A percentile compares a stretch with the other conserved stretches of the same genome.
These are phyloP conservation scores for Globisporangium megalacanthum DNA, from an alignment of 352 stramenopile genomes.

Conservation along the genomic window DNA sequence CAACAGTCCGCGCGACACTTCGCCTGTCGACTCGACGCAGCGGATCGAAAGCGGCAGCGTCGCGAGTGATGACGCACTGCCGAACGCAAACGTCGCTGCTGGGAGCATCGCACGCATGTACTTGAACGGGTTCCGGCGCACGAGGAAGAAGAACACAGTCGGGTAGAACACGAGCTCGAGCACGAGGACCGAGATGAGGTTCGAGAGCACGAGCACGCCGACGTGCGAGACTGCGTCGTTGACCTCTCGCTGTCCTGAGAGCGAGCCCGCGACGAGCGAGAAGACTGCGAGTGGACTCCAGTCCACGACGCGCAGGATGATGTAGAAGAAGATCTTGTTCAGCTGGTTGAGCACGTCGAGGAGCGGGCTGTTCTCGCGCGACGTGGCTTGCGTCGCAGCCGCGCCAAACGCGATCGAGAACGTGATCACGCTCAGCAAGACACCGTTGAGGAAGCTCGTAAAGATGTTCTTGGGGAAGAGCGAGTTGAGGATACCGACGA, in stretches of 20 bases:
- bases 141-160: slow-evolving; percentile 35
- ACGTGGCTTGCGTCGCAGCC: slow-evolving; percentile 38
- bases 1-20: slow-evolving; percentile 48
- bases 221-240: slow-evolving; percentile 39
- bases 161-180: slow-evolving; percentile 60
- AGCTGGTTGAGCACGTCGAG: slow-evolving; percentile 58
- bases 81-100: slow-evolving; percentile 57
- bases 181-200: slow-evolving; percentile 32
- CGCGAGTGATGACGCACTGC: slow-evolving; percentile 59
- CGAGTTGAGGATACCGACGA: slow-evolving; percentile 49
- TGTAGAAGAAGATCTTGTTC: slow-evolving; percentile 64
- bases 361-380: slow-evolving; percentile 49
- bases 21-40: slow-evolving; percentile 51
- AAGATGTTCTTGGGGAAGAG: slow-evolving; percentile 58
- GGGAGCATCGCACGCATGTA: slow-evolving; percentile 66
- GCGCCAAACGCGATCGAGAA: slow-evolving; percentile 62
- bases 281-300: slow-evolving; percentile 59
- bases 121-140: slow-evolving; percentile 42
- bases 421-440: slow-evolving; percentile 55
- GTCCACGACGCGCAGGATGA: slow-evolving; percentile 60
- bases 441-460: slow-evolving; percentile 38
- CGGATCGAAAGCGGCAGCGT: slow-evolving; percentile 62
- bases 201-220: slow-evolving; percentile 50
- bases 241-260: slow-evolving; percentile 42
- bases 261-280: slow-evolving; percentile 65